phyloP scores from a whole-genome alignment of 768 basidiomycete genomes.

The Termitomyces sp. region DNA sequence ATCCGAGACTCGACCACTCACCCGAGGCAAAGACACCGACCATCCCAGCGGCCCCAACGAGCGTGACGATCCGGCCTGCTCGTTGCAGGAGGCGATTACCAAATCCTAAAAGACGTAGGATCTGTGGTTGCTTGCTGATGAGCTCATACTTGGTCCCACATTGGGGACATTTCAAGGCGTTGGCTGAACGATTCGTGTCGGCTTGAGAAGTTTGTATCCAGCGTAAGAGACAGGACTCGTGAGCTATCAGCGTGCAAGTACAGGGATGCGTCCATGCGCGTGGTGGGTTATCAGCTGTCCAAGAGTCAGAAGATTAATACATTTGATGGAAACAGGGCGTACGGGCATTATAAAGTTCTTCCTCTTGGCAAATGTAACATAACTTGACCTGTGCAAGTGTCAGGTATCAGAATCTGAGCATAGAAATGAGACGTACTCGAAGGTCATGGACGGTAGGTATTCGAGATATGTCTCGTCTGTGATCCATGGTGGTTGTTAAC shows the following conservation, averaged over 20 bases:
- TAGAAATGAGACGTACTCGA: slow-evolving; percentile 16
- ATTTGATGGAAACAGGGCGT: slow-evolving; percentile 12
- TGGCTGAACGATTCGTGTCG: slow-evolving; percentile 44
- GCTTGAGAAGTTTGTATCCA: slow-evolving; percentile 75
- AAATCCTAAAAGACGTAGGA: slow-evolving; percentile 44
- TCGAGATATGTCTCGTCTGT: neutral
- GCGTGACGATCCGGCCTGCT: slow-evolving; percentile 46
- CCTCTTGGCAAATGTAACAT: slow-evolving; percentile 78
- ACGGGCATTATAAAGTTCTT: slow-evolving; percentile 50
- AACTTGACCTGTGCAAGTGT: slow-evolving; percentile 48
- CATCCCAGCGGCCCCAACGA: slow-evolving; percentile 43
- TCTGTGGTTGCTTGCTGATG: slow-evolving; percentile 53
- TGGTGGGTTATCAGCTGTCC: slow-evolving; percentile 42
- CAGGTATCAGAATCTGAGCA: neutral
- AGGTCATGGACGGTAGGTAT: slow-evolving; percentile 24
- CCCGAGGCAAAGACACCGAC: slow-evolving; percentile 57
- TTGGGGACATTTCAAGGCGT: slow-evolving; percentile 78
- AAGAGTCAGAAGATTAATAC: neutral
- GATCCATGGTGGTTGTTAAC: slow-evolving; percentile 4
- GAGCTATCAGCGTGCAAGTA: slow-evolving; percentile 73
- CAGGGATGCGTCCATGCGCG: slow-evolving; percentile 76
- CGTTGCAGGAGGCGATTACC: slow-evolving; percentile 46
- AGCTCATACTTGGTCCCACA: slow-evolving; percentile 64
- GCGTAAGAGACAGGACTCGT: slow-evolving; percentile 71
- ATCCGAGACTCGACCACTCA: slow-evolving; percentile 24